Conservation (phyloP, 2,329 filamentous ascomycete genomes). For the Hypocreales sp. region DNA sequence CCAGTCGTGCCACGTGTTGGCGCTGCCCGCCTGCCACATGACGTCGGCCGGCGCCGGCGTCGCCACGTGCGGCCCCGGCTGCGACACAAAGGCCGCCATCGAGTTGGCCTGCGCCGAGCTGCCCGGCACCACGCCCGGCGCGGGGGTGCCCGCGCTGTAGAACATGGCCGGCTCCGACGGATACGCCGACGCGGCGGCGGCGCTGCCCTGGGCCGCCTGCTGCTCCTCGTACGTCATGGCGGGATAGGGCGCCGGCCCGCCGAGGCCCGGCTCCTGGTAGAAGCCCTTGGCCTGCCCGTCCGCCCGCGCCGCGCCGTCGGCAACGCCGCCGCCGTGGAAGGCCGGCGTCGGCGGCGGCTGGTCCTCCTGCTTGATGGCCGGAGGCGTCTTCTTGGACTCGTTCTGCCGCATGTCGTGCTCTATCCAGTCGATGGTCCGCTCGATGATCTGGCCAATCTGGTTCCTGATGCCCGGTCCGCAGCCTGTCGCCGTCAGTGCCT, state of each 20-base stretch:
- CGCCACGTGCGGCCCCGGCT: constrained; percentile 19
- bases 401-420: constrained; percentile 30
- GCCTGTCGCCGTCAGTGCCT: constrained; percentile 18
- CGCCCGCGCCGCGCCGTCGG: neutral
- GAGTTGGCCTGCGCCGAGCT: constrained; percentile 17
- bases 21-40: constrained; percentile 16
- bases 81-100: constrained; percentile 22
- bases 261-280: constrained; percentile 12
- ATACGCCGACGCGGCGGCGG: constrained; percentile 9
- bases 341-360: constrained; percentile 11
- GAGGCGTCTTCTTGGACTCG: constrained; percentile 7
- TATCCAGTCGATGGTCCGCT: constrained; percentile 36
- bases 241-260: constrained; percentile 14
- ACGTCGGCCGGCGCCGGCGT: constrained; percentile 10
- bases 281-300: constrained; percentile 10
- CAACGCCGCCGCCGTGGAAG: neutral
- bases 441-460: constrained; percentile 31
- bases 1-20: constrained; percentile 40
- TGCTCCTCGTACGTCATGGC: constrained; percentile 15
- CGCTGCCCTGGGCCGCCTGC: constrained; percentile 4
- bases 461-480: constrained; percentile 26
- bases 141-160: constrained; percentile 9
- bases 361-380: constrained; percentile 22
- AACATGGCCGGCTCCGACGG: constrained; percentile 13
- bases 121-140: neutral